These are phyloP conservation scores for Saturnispora besseyi DNA, from an alignment of 805 yeast species.

Conservation along the genomic window DNA sequence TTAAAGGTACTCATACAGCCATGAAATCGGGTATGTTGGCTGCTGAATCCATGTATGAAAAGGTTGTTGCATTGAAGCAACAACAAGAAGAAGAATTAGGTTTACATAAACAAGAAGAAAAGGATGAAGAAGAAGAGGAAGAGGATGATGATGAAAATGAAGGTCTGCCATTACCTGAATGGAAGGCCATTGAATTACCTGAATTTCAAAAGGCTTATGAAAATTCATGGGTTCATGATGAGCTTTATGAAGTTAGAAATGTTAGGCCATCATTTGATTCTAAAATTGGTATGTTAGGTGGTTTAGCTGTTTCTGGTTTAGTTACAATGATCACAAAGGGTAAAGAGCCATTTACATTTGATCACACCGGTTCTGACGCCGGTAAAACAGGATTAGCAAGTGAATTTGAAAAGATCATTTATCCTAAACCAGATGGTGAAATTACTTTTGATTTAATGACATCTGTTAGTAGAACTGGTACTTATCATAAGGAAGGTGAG, in stretches of 20 bases:
- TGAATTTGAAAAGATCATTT: constrained; percentile 60
- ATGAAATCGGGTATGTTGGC: constrained; percentile 94
- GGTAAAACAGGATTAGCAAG: constrained; percentile 60
- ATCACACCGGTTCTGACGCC: constrained; percentile 60
- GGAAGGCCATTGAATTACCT: constrained; percentile 41
- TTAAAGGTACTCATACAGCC: constrained; percentile 97
- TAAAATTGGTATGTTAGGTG: constrained; percentile 71
- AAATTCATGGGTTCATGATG: constrained; percentile 80
- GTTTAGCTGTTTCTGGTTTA: constrained; percentile 75
- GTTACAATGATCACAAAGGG: constrained; percentile 76
- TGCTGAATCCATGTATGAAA: constrained; percentile 66
- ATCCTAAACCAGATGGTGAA: constrained; percentile 94
- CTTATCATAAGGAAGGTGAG: constrained; percentile 92
- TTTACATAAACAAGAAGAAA: constrained; percentile 25
- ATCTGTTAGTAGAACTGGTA: constrained; percentile 94
- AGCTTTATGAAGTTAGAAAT: constrained; percentile 77
- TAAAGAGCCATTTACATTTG: constrained; percentile 78
- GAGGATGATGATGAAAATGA: constrained; percentile 34
- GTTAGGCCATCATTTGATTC: constrained; percentile 84
- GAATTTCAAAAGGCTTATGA: constrained; percentile 57
- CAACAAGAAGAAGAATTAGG: constrained; percentile 32
- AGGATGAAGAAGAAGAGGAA: constrained; percentile 29
- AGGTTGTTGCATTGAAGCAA: constrained; percentile 38
- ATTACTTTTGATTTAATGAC: constrained; percentile 87
- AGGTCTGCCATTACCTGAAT: constrained; percentile 27